Base-by-base conservation (phyloP, 495 filamentous ascomycete species). In the Xylaria intraflava region DNA sequence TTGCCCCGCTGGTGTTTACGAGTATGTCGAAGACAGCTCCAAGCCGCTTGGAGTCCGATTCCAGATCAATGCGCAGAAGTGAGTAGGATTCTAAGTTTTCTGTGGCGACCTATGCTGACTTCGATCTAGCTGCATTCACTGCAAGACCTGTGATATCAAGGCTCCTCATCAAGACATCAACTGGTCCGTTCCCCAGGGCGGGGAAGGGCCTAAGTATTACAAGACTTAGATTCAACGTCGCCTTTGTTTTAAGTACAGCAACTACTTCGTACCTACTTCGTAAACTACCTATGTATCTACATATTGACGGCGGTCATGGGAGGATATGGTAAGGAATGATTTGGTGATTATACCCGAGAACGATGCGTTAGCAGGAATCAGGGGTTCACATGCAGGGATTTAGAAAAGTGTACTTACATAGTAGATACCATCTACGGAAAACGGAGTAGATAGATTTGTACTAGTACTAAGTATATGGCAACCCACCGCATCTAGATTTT, bases 71-170 rank as follows among this genome's bases (percentile, higher is more conserved):
- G 78, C 90, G 23, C 94, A 97, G 65, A 96, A 97, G 89, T 94
- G 78, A 80, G 89, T 84, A 36, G 38, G 51, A 17, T 20, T 12
- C 30, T 22, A 44, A 39, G 36, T 24, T 33, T 46, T 10, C 47
- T 9, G 10, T 30, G 10, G 30, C 46, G 47, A 30, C 14, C 22
- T 24, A 26, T 31, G n/a, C 56, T 62, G 38, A 64, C 52, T 24
- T 40, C 12, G 19, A 20, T 24, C 20, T 27, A 94, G 91, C 69
- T 99, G 93, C 68, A 93, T 99, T 51, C 93, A 99, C 71, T 99
- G 93, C 77, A 99, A 99, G 81, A 97, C 93, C 3, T 99, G 93
- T 65, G 93, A 99, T 70, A 97, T 99, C 69, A 99, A 99, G 75
- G 91, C 86, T 11, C 93, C 93, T 2, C 81, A 84, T 46, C 93